Evolutionary conservation across 2,329 filamentous ascomycete genomes (phyloP).

Genomic region (Aureobasidium sp.): DNA sequence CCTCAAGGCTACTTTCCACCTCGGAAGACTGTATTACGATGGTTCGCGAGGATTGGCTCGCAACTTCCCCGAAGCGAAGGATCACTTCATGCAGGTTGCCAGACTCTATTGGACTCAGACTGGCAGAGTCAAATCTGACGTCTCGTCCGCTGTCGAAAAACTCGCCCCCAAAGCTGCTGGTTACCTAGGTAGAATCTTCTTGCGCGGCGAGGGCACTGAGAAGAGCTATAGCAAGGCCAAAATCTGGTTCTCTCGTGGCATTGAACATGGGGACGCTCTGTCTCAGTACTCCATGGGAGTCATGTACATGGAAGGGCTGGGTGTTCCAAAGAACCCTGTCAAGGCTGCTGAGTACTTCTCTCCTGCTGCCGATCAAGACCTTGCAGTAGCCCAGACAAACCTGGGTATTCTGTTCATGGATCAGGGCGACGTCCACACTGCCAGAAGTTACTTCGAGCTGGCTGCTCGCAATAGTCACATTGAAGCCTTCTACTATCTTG

Average conservation of each 20-base stretch:
- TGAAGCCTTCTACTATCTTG: conserved; percentile 86
- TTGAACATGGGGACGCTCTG: conserved; percentile 66
- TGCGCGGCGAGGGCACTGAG: conserved; percentile 75
- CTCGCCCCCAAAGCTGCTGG: conserved; percentile 76
- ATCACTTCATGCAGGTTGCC: conserved; percentile 73
- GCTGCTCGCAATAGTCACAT: conserved; percentile 75
- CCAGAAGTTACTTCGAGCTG: conserved; percentile 79
- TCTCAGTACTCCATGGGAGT: conserved; percentile 78
- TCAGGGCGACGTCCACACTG: conserved; percentile 72
- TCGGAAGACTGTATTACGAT: conserved; percentile 83
- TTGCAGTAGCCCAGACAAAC: conserved; percentile 70
- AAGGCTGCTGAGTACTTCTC: conserved; percentile 70
- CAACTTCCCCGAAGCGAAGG: conserved; percentile 64
- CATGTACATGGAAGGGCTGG: conserved; percentile 74
- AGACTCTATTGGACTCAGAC: conserved; percentile 70
- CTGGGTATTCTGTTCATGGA: conserved; percentile 80
- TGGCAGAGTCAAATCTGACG: conserved; percentile 63
- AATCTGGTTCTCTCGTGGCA: conserved; percentile 75
- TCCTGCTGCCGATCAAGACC: conserved; percentile 72
- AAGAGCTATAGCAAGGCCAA: conserved; percentile 70
- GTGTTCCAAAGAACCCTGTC: conserved; percentile 58
- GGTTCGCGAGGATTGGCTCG: conserved; percentile 66
- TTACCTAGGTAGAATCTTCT: conserved; percentile 79
- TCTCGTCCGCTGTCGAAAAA: conserved; percentile 63
- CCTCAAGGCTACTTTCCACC: conserved; percentile 73